Evolutionary conservation across 2,329 filamentous ascomycete genomes (phyloP).

Genomic region (Aspergillus sp.): DNA sequence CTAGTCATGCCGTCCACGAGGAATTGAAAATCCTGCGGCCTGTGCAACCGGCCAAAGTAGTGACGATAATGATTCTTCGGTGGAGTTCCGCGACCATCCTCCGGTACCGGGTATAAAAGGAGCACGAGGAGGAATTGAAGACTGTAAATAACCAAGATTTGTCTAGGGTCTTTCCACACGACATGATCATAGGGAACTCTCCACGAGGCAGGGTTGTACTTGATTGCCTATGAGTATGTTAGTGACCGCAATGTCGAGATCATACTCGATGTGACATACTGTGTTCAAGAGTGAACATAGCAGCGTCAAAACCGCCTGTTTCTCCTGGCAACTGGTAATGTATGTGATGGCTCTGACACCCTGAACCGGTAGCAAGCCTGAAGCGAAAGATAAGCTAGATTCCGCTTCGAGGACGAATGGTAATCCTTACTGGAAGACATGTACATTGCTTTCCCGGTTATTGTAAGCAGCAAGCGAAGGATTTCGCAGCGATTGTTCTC

Average conservation of each 20-base stretch:
- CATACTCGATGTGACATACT: constrained; percentile 56
- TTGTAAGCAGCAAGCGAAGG: constrained; percentile 78
- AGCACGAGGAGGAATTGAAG: constrained; percentile 87
- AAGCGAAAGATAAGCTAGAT: constrained; percentile 18
- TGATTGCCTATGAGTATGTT: constrained; percentile 68
- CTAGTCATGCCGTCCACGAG: constrained; percentile 92
- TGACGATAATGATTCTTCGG: constrained; percentile 94
- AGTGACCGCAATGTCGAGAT: not conserved
- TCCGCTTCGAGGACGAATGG: not conserved
- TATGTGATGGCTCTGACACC: constrained; percentile 87
- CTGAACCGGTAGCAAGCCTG: constrained; percentile 72
- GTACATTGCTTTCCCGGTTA: constrained; percentile 93
- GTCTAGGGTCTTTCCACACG: constrained; percentile 87
- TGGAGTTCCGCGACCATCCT: constrained; percentile 65
- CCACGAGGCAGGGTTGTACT: constrained; percentile 95
- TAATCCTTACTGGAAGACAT: constrained; percentile 68
- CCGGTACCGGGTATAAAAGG: constrained; percentile 85
- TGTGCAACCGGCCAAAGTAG: constrained; percentile 85
- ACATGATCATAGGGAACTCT: constrained; percentile 91
- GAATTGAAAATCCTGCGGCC: constrained; percentile 97
- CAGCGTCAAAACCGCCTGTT: constrained; percentile 86
- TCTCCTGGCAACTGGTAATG: constrained; percentile 83
- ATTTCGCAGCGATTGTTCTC: constrained; percentile 94
- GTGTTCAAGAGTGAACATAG: constrained; percentile 95
- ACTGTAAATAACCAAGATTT: constrained; percentile 88